Percentiles rank a stretch among this genome's conserved stretches.
These are phyloP conservation scores for Nevesoporus exiguus DNA, from an alignment of 768 basidiomycete species.

Conservation along the genomic window DNA sequence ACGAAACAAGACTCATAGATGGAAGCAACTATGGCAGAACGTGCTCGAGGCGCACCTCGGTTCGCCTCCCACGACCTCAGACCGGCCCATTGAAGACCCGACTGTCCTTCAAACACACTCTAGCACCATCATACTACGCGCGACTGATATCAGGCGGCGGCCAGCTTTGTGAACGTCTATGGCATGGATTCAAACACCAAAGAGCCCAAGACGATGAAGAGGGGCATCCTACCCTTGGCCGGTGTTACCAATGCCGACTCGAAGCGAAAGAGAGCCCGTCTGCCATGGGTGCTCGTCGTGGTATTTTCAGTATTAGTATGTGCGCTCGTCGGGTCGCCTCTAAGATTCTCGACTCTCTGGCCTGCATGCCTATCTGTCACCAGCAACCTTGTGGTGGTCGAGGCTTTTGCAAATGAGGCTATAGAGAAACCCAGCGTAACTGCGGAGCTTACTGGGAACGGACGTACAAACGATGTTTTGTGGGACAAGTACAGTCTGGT, in stretches of 20 bases:
- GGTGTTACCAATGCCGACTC: not conserved
- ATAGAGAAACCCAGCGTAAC: conserved; percentile 1
- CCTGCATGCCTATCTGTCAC: conserved; percentile 23
- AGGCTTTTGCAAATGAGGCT: not conserved
- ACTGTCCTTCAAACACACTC: not conserved
- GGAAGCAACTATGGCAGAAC: too few relatives aligned
- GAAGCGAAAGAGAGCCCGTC: conserved; percentile 5
- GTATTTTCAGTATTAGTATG: conserved; percentile 15
- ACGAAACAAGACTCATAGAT: too few relatives aligned
- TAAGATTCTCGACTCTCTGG: conserved; percentile 2
- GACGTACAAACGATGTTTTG: conserved; percentile 37
- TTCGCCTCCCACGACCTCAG: not conserved
- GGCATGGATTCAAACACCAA: conserved; percentile 3
- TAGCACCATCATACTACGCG: not conserved
- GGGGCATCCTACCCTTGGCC: conserved; percentile 1
- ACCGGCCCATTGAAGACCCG: not conserved
- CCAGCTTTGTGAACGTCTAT: not conserved
- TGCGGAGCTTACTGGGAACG: conserved; percentile 24
- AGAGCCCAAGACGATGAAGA: not conserved
- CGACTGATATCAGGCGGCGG: not conserved
- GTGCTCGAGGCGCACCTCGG: too few relatives aligned
- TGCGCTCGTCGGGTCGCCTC: conserved; percentile 12
- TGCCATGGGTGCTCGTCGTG: conserved; percentile 13
- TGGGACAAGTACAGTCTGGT: conserved; percentile 75
- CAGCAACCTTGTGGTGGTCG: not conserved